Conservation (phyloP, 2,329 filamentous ascomycete species). For the Aspergillus eucalypticola region DNA sequence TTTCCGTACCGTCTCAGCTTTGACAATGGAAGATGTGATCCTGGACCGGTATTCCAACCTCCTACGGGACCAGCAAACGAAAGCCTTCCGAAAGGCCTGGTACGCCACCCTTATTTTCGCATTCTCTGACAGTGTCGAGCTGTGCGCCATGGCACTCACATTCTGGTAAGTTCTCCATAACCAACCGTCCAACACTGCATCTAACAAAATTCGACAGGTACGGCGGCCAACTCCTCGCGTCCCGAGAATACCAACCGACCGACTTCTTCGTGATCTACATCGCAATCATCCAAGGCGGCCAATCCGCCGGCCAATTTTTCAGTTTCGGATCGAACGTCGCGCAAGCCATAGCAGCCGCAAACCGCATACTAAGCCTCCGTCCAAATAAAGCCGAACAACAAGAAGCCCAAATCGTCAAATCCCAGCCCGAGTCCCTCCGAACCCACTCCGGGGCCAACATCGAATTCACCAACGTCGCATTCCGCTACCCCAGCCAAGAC, state of each 20-base stretch:
- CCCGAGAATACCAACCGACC: slow-evolving; percentile 49
- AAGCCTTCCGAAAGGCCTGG: slow-evolving; percentile 62
- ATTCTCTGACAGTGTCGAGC: slow-evolving; percentile 65
- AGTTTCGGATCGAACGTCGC: slow-evolving; percentile 61
- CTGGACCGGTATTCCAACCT: slow-evolving; percentile 61
- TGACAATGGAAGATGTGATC: slow-evolving; percentile 70
- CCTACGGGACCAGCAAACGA: slow-evolving; percentile 59
- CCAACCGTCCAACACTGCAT: no score
- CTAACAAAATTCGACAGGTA: neutral
- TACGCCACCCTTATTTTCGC: slow-evolving; percentile 67
- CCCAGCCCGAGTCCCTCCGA: neutral
- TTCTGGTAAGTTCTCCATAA: slow-evolving; percentile 51
- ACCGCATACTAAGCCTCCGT: slow-evolving; percentile 36
- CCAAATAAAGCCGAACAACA: slow-evolving; percentile 19
- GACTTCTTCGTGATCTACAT: slow-evolving; percentile 64
- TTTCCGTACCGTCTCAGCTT: slow-evolving; percentile 69
- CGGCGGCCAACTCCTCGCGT: slow-evolving; percentile 60
- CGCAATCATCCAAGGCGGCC: slow-evolving; percentile 66
- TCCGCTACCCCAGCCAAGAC: slow-evolving; percentile 25
- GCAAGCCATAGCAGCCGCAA: slow-evolving; percentile 40
- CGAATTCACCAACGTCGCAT: slow-evolving; percentile 3
- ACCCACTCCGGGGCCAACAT: neutral
- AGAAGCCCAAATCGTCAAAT: neutral
- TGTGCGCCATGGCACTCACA: slow-evolving; percentile 63
- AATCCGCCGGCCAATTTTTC: slow-evolving; percentile 67